A percentile compares a stretch with the other conserved stretches of the same genome.
Conservation (phyloP, 2,329 filamentous ascomycete genomes). For the Ceratocystis colombiana region DNA sequence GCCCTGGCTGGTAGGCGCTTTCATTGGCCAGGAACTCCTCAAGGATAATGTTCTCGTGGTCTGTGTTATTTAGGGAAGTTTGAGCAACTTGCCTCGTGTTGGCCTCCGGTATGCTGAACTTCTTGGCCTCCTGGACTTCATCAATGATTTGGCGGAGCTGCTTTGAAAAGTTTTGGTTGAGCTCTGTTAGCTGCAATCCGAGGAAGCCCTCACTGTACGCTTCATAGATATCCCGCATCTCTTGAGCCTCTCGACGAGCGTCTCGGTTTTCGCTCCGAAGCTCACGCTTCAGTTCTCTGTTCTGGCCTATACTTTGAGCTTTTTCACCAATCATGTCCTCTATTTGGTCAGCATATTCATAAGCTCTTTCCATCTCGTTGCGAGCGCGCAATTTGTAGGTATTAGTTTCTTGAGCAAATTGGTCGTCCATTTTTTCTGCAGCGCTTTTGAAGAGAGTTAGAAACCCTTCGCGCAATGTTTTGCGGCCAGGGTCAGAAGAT, state of each 20-base stretch:
- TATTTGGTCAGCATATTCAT: too few relatives aligned
- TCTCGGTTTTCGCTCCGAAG: neutral
- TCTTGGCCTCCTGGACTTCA: neutral
- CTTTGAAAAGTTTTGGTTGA: neutral
- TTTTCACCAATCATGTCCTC: neutral
- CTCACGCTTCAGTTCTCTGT: neutral
- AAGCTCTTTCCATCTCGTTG: too few relatives aligned
- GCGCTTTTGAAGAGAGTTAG: too few relatives aligned
- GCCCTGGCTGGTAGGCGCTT: neutral
- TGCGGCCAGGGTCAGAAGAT: too few relatives aligned
- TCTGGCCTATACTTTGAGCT: neutral
- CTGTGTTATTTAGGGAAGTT: neutral
- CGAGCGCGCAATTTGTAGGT: too few relatives aligned
- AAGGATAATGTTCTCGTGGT: neutral
- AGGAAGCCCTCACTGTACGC: neutral
- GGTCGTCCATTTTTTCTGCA: too few relatives aligned
- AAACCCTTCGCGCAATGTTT: too few relatives aligned
- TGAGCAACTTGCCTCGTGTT: neutral
- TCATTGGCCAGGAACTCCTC: neutral
- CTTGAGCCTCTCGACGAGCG: neutral
- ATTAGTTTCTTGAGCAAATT: too few relatives aligned
- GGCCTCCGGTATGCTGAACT: neutral
- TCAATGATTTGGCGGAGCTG: neutral
- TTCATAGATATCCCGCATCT: neutral
- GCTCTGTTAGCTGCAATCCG: neutral